Evolutionary conservation across 306 rosid genomes (phyloP), one percentile per base, ranked within the genome.

Genomic region (Cercis canadensis): DNA sequence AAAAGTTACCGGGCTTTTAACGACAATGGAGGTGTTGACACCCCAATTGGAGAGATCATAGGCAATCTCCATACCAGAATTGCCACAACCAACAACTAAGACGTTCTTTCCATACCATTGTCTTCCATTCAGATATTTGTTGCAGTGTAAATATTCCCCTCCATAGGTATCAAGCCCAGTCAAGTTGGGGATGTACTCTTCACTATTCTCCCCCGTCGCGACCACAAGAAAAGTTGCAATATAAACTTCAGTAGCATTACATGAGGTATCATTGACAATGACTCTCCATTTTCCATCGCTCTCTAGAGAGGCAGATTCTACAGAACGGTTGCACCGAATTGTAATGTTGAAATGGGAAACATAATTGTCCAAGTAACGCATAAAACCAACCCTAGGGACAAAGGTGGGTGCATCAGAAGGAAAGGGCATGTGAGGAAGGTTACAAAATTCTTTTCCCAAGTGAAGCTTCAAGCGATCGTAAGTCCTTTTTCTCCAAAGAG

Each of bases 11-110:
- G 89, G 84, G 8, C 76, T 63, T 15, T 89, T 82, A 15, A 76
- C 73, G 2, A 83, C 87, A 4, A 90, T 64, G n/a, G 91, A 87
- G 24, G 91, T 80, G 29, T 80, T 69, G n/a, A 89, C 96, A 56
- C 82, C 82, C 81, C 72, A 80, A 54, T 72, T 83, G 3, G 84
- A 17, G 54, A 90, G 71, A 78, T 90, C 96, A 71, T 80, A 85
- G 41, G 89, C 81, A 32, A 90, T 87, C 73, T 90, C 96, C 92
- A 87, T 81, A 2, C 96, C 96, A 1, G 96, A 89, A 73, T 89
- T 89, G 0, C 96, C 90, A 54, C 81, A 72, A 4, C 96, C 96
- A 45, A 89, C 87, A 14, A 87, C 92, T 85, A 87, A 71, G n/a
- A 85, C 92, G 57, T 83, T 68, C 12, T 85, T 87, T 0, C 51